Base-by-base conservation (phyloP, 371 early-diverging fungal genomes). In the Mucor piriformis region DNA sequence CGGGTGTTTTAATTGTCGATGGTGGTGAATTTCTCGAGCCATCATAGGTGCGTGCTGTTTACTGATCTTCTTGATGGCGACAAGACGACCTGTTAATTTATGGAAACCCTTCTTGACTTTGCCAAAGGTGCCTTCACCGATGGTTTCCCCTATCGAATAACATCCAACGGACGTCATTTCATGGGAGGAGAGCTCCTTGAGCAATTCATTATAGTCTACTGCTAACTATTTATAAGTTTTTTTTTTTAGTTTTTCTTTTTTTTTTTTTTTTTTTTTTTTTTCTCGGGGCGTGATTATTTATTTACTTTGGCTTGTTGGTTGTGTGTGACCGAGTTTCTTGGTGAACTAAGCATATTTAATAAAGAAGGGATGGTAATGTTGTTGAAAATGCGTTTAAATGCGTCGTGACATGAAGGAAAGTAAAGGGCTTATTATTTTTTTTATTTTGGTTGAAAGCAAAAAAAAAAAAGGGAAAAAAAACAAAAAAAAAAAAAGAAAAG, bases 11-110 rank as follows among this genome's bases (percentile, higher is more conserved):
- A 97, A 70, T 51, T 88, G 86, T 10, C 94, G 90, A 81, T 93
- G 90, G 42, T 94, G 90, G 55, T 93, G 89, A 47, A 95, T 91
- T 79, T 98, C 98, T 50, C 96, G 88, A 29, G 86, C 77, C 56
- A 77, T 74, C 59, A 74, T 70, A 57, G 89, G 83, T 3, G 85
- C 86, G 67, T 92, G 89, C 6, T 87, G 76, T 66, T 90, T 92
- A 64, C 86, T 87, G 48, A 93, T 89, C 23, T 89, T 88, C 69
- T 93, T 93, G 61, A 93, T 78, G 10, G 92, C 92, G 7, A 92
- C 92, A 51, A 85, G 77, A 57, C 88, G 88, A 3, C 91, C 91
- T n/a, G 93, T 93, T 49, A 92, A 74, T 46, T 77, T 81, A 70
- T 94, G 93, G 1, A 63, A 76, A 24, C 87, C 95, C 12, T 90